Evolutionary conservation across 345 rosid species (phyloP), one percentile per base, ranked within the genome.

Genomic region (Gossypium anomalum): DNA sequence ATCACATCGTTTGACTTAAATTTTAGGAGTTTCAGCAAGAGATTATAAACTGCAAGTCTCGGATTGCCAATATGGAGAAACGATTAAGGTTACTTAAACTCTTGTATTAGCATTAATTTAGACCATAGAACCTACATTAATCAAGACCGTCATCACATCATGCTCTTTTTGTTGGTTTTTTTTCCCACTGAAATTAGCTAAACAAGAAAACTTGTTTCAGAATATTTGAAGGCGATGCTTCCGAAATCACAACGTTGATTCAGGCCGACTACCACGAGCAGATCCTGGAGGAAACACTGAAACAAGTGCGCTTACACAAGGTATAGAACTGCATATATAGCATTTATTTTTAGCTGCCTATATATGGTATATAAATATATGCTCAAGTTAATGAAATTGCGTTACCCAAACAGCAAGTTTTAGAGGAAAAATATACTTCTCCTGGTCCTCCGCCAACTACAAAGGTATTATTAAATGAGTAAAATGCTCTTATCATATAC

Each of bases 211-310:
- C 41, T 10, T 69, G 23, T 51, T 52, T 34, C 73, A 84, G 89
- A 56, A 72, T 82, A 65, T 81, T 79, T 55, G 83, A 86, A 57
- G 83, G 81, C 1, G 70, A 84, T 34, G 41, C 41, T 34, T 34
- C 41, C 55, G 76, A 82, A 52, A 75, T 79, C 67, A 69, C 78
- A 51, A 79, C 86, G 29, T 16, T 71, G 71, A 16, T 7, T 47
- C 83, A 84, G 55, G 82, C 80, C 2, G 80, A 84, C 58, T 68
- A 53, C 64, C 76, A 75, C n/a, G 86, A 82, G 58, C 86, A 81
- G 63, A 76, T 82, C 61, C 83, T 86, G 2, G 74, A 80, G 56
- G 79, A 76, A 70, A 71, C 80, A 20, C 49, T 84, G 67, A 78
- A 71, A 60, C 77, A 61, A 13, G 70, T 86, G 12, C 80, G 52